Evolutionary conservation across 495 filamentous ascomycete genomes (phyloP), one percentile per base, ranked within the genome.

Genomic region (Cercophora samala): DNA sequence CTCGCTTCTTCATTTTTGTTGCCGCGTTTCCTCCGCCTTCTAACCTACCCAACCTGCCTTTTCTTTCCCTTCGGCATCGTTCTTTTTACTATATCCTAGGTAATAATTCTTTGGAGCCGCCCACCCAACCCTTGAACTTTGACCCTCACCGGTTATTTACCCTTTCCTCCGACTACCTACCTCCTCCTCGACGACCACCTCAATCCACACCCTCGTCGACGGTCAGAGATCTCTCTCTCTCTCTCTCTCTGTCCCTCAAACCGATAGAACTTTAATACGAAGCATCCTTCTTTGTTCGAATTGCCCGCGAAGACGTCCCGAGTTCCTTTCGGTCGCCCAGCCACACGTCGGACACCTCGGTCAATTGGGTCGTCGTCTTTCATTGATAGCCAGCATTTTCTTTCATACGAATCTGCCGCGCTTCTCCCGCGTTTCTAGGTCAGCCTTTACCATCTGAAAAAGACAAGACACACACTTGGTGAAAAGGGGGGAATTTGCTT

Each of bases 191-290:
- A 66, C 52, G 64, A 53, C 69, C 61, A 56, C 22, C 53, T 23
- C 29, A 25, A 23, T 56, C 42, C 54, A 56, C 66, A n/a, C 22
- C 58, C 29, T 62, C 60, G 62, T 60, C 71, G 32, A 52, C n/a
- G 11, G 6, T 58, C 62, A 29, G 26, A 29, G 26, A 29, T 64
- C 70, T 54, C 64, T 61, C 26, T 67, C 68, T 9, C 75, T 72
- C 69, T 74, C 71, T 69, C 71, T 19, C 68, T 72, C 73, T 68
- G 67, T 70, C 68, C 64, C 65, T 62, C 67, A 58, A 58, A 51
- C 21, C 68, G 55, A 69, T 68, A 76, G 60, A 66, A 64, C 66
- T 74, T 71, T 74, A 74, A 74, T 74, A 70, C 67, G 32, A 64
- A 58, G 66, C 54, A 66, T 58, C 22, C 56, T 60, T 65, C 68